A percentile compares a stretch with the other conserved stretches of the same genome.
Evolutionary conservation across 1,284 basidiomycete genomes (phyloP).

Genomic region (Mrakiaceae sp.): DNA sequence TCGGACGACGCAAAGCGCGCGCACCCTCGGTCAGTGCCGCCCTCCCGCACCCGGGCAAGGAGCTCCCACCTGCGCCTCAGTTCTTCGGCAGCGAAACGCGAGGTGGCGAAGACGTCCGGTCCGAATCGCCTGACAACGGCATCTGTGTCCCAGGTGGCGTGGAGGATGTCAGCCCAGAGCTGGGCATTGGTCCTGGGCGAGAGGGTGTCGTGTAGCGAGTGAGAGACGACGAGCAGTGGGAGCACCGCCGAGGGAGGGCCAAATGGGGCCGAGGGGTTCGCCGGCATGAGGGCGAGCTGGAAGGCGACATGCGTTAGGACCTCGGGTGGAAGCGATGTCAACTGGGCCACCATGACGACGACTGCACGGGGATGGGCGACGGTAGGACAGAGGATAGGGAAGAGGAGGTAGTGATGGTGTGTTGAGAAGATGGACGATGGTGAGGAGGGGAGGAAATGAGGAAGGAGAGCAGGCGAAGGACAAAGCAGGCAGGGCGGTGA

Average conservation of each 20-base stretch:
- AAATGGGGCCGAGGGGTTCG: neutral
- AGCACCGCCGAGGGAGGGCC: conserved; percentile 24
- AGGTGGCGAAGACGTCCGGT: conserved; percentile 22
- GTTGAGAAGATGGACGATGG: no score
- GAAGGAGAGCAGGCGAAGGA: no score
- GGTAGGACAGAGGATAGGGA: no score
- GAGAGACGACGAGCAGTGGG: conserved; percentile 27
- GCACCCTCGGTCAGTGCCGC: no score
- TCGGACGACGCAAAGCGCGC: conserved; percentile 21
- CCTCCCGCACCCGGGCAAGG: conserved; percentile 25
- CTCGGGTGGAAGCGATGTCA: no score
- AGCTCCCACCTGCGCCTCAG: conserved; percentile 30
- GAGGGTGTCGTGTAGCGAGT: conserved; percentile 27
- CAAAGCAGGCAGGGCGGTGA: no score
- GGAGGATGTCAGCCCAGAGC: conserved; percentile 35
- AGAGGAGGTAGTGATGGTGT: no score
- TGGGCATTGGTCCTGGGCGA: conserved; percentile 32
- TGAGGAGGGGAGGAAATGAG: no score
- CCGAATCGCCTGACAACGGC: conserved; percentile 28
- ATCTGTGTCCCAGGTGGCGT: conserved; percentile 32
- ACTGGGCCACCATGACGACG: no score
- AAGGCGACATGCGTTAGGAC: no score
- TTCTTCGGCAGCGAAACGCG: conserved; percentile 30
- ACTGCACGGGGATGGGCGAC: no score
- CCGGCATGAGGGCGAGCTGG: no score